Percentiles rank a stretch among this genome's conserved stretches.
These are phyloP conservation scores for Syzygium malaccense DNA, from an alignment of 441 rosid species.

Conservation along the genomic window DNA sequence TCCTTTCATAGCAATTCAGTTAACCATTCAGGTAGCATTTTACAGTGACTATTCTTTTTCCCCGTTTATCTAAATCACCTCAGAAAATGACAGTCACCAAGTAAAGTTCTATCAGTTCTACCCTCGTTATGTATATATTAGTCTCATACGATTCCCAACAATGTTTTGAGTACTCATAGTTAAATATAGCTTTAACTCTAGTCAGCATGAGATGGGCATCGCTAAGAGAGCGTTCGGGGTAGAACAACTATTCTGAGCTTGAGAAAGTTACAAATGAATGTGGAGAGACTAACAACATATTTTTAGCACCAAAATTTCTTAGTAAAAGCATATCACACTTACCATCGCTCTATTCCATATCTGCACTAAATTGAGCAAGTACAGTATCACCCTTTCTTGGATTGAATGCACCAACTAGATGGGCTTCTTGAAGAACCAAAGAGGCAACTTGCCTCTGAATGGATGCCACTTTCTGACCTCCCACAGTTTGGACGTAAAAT, in stretches of 20 bases:
- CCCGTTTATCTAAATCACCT: no score
- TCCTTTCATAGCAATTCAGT: not conserved
- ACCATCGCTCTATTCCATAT: slow-evolving; percentile 99
- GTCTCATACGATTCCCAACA: no score
- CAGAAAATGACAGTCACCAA: not conserved
- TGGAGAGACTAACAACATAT: not conserved
- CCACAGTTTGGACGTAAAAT: slow-evolving; percentile 83
- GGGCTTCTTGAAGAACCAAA: slow-evolving; percentile 69
- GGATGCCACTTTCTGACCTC: slow-evolving; percentile 70
- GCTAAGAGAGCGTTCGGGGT: not conserved
- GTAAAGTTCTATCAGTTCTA: not conserved
- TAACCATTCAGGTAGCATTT: not conserved
- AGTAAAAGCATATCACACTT: slow-evolving; percentile 6
- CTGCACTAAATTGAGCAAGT: slow-evolving; percentile 87
- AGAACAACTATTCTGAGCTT: not conserved
- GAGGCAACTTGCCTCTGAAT: slow-evolving; percentile 82
- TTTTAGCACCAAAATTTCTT: not conserved
- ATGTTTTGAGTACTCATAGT: not conserved
- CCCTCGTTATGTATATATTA: not conserved
- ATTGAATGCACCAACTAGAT: slow-evolving; percentile 77
- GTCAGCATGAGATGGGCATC: not conserved
- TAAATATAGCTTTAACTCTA: not conserved
- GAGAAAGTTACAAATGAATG: not conserved
- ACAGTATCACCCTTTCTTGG: slow-evolving; percentile 88
- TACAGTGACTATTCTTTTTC: no score